A percentile compares a stretch with the other conserved stretches of the same genome.
Conservation (phyloP, 768 basidiomycete genomes). For the Boletus speciosus region DNA sequence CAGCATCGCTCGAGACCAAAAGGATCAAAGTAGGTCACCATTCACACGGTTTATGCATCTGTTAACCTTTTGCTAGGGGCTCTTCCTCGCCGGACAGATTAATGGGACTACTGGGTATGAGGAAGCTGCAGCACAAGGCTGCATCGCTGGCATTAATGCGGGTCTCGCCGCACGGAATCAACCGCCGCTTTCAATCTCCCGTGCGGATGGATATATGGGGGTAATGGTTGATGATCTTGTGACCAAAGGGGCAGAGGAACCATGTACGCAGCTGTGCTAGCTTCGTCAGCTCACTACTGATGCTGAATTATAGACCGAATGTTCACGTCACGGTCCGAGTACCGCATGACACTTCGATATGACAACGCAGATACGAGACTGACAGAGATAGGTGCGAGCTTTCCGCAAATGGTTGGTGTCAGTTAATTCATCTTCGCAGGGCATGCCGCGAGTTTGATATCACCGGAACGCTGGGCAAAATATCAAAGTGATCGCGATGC, state of each 20-base stretch:
- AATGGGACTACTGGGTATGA: slow-evolving; percentile 95
- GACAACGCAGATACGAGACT: slow-evolving; percentile 87
- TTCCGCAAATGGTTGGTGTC: neutral
- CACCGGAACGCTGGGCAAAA: slow-evolving; percentile 41
- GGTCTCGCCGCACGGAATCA: slow-evolving; percentile 60
- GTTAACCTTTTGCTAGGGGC: slow-evolving; percentile 43
- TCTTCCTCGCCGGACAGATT: slow-evolving; percentile 89
- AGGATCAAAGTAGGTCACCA: slow-evolving; percentile 54
- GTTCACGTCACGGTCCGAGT: slow-evolving; percentile 91
- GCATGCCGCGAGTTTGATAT: slow-evolving; percentile 40
- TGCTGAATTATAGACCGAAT: slow-evolving; percentile 62
- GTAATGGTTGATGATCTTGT: slow-evolving; percentile 93
- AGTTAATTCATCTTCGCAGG: slow-evolving; percentile 26
- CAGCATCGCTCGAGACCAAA: slow-evolving; percentile 84
- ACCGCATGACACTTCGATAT: slow-evolving; percentile 80
- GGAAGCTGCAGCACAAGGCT: slow-evolving; percentile 88
- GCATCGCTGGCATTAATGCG: slow-evolving; percentile 86
- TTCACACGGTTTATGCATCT: neutral
- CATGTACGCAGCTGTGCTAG: slow-evolving; percentile 48
- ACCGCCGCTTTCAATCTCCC: slow-evolving; percentile 60
- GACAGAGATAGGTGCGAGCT: slow-evolving; percentile 62
- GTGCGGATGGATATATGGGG: slow-evolving; percentile 85
- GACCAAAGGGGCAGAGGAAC: slow-evolving; percentile 86
- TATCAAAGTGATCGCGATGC: slow-evolving; percentile 34
- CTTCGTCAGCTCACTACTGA: slow-evolving; percentile 1